These are phyloP conservation scores for Hypoxylon crocopeplum DNA, from an alignment of 495 filamentous ascomycete species.

Conservation along the genomic window DNA sequence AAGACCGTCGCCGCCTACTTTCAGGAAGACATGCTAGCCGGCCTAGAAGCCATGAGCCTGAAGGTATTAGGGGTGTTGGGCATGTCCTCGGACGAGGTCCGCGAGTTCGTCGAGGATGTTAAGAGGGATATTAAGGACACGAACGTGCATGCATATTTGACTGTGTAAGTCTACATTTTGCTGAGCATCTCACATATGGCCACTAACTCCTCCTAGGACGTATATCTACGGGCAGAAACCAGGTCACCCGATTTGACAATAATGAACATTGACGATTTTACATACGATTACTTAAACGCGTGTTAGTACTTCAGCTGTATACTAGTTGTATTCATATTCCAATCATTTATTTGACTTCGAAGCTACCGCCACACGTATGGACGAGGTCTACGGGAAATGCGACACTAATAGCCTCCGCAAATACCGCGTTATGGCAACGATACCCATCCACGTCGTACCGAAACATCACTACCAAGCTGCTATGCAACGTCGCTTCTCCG, in stretches of 20 bases:
- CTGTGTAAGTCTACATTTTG: conserved; percentile 33
- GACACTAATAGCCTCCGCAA: no score
- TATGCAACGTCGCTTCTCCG: no score
- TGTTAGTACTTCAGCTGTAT: no score
- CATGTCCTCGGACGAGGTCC: conserved; percentile 33
- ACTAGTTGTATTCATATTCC: no score
- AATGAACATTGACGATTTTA: no score
- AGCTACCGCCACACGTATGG: no score
- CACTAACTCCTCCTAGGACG: conserved; percentile 19
- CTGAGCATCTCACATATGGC: background rate
- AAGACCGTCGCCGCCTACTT: conserved; percentile 41
- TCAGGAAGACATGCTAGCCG: conserved; percentile 37
- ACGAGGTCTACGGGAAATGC: no score
- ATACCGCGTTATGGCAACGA: no score
- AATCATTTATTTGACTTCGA: no score
- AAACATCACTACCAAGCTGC: no score
- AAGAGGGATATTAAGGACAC: conserved; percentile 36
- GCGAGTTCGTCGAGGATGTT: conserved; percentile 38
- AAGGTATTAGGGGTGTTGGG: conserved; percentile 38
- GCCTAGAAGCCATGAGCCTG: conserved; percentile 39
- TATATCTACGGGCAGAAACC: conserved; percentile 34
- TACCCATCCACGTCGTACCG: no score
- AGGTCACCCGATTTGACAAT: background rate
- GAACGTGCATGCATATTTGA: conserved; percentile 40
- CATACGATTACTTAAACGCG: no score